phyloP scores from a whole-genome alignment of 1,284 basidiomycete species.

The Pholiota adiposa region DNA sequence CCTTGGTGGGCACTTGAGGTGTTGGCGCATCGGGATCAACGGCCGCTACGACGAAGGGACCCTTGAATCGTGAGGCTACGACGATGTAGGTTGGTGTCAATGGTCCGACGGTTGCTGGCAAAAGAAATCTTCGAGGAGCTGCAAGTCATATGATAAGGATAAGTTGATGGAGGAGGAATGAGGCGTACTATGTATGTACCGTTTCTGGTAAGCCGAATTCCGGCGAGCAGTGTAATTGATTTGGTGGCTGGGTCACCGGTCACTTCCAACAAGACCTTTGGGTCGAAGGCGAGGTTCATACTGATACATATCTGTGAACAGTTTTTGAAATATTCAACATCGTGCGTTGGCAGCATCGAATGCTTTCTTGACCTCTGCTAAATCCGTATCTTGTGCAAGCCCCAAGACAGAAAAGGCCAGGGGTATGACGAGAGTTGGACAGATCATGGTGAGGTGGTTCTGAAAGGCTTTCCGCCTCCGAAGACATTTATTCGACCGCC shows the following conservation, averaged over 20 bases:
- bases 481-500: too few species aligned
- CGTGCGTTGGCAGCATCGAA: conserved; percentile 22
- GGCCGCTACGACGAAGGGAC: conserved; percentile 49
- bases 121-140: too few species aligned
- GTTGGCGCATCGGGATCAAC: conserved; percentile 59
- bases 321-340: background rate
- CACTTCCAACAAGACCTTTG: conserved; percentile 30
- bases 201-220: conserved; percentile 22
- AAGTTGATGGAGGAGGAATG: background rate
- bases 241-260: conserved; percentile 19
- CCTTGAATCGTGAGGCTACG: conserved; percentile 29
- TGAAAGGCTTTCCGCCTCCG: too few species aligned
- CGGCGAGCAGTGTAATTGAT: conserved; percentile 23
- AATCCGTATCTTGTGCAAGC: conserved; percentile 20
- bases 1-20: conserved; percentile 45
- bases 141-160: too few species aligned
- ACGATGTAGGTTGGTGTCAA: conserved; percentile 34
- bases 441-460: too few species aligned
- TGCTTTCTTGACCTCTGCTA: conserved; percentile 20
- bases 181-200: background rate
- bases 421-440: too few species aligned
- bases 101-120: too few species aligned
- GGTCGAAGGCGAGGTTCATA: conserved; percentile 28
- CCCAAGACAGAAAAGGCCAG: background rate
- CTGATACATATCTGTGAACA: conserved; percentile 27